Conservation (phyloP, 768 basidiomycete species). For the Cystobasidium onofrii region DNA sequence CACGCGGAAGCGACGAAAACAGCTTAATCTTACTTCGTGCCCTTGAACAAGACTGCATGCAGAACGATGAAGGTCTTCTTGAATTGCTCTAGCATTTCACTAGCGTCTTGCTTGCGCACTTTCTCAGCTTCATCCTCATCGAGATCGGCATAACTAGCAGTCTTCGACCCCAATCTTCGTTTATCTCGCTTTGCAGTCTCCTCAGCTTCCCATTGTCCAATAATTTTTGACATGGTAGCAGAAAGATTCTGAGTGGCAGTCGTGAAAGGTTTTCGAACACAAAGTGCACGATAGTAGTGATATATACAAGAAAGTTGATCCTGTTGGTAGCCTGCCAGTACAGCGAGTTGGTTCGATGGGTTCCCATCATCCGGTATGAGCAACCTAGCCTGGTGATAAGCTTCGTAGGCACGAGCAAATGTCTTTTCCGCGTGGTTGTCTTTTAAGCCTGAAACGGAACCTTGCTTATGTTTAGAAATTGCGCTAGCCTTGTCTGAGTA, state of each 20-base stretch:
- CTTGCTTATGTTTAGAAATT: slow-evolving; percentile 33
- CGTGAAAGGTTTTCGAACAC: slow-evolving; percentile 74
- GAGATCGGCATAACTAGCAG: slow-evolving; percentile 44
- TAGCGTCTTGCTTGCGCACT: slow-evolving; percentile 52
- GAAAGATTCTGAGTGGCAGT: slow-evolving; percentile 78
- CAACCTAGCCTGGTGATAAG: slow-evolving; percentile 75
- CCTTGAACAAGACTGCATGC: slow-evolving; percentile 9
- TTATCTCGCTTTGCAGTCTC: background rate
- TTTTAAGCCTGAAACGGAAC: slow-evolving; percentile 38
- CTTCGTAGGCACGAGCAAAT: slow-evolving; percentile 67
- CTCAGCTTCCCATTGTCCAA: slow-evolving; percentile 51
- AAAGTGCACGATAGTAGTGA: slow-evolving; percentile 85
- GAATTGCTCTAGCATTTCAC: slow-evolving; percentile 25
- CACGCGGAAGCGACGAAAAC: background rate
- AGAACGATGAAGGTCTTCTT: slow-evolving; percentile 25
- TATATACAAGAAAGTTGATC: slow-evolving; percentile 72
- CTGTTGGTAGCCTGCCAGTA: slow-evolving; percentile 72
- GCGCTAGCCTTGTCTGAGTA: slow-evolving; percentile 53
- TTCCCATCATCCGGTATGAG: slow-evolving; percentile 84
- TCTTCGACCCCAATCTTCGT: background rate
- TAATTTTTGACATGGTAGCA: slow-evolving; percentile 59
- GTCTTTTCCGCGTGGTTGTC: slow-evolving; percentile 53
- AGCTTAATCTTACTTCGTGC: background rate
- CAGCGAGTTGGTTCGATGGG: slow-evolving; percentile 90
- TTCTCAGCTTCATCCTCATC: slow-evolving; percentile 22